phyloP scores from a whole-genome alignment of 192 early-diverging fungal genomes.

The Coemansia sp. region DNA sequence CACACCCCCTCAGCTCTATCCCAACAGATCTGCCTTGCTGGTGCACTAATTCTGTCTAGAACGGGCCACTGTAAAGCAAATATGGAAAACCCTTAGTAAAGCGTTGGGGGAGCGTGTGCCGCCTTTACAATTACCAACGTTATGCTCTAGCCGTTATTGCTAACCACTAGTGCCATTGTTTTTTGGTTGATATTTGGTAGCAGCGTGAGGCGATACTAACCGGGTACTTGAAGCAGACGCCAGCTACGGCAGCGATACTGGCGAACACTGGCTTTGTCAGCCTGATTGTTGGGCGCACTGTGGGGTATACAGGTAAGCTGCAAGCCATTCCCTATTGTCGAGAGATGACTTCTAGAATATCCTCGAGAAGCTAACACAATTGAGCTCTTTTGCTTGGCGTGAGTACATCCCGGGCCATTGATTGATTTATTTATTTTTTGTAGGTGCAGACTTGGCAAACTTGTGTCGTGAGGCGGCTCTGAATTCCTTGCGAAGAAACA shows the following conservation, averaged over 20 bases:
- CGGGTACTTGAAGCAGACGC: conserved; percentile 62
- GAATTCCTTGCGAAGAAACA: conserved; percentile 63
- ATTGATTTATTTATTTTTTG: neutral
- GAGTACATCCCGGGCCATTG: neutral
- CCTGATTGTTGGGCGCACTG: conserved; percentile 56
- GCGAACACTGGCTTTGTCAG: conserved; percentile 36
- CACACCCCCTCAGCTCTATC: neutral
- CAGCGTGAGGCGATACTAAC: conserved; percentile 62
- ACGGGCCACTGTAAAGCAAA: conserved; percentile 1
- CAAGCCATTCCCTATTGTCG: neutral
- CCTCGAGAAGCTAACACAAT: neutral
- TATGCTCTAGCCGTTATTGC: neutral
- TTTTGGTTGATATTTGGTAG: conserved; percentile 25
- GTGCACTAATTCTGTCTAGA: conserved; percentile 8
- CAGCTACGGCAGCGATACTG: conserved; percentile 48
- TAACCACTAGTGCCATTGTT: neutral
- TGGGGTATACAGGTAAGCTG: conserved; percentile 51
- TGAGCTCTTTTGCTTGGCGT: neutral
- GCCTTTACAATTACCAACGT: neutral
- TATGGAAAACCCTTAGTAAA: neutral
- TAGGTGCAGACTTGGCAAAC: conserved; percentile 83
- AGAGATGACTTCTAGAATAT: neutral
- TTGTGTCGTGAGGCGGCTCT: conserved; percentile 82
- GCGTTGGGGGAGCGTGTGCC: neutral
- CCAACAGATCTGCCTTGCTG: neutral